phyloP scores from a whole-genome alignment of 371 early-diverging fungal genomes.

The Lichtheimia corymbifera region DNA sequence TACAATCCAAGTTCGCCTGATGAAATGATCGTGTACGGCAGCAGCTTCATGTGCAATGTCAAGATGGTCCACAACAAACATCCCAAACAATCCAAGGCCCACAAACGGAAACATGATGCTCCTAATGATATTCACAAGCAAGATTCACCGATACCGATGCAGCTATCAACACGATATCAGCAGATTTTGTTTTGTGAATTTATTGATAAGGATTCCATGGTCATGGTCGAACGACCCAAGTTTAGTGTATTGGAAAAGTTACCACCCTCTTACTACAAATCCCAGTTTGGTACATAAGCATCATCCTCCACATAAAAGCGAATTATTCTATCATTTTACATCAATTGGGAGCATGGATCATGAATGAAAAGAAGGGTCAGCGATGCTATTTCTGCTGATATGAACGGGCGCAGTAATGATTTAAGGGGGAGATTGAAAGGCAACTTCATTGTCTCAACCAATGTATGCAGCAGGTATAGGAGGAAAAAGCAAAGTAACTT shows the following conservation, averaged over 20 bases:
- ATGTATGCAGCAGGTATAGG: too few species aligned
- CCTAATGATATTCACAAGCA: slow-evolving; percentile 27
- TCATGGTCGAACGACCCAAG: slow-evolving; percentile 85
- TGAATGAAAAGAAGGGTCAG: too few species aligned
- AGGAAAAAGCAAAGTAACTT: too few species aligned
- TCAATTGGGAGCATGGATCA: neutral
- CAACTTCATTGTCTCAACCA: too few species aligned
- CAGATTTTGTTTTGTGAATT: slow-evolving; percentile 78
- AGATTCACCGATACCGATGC: slow-evolving; percentile 56
- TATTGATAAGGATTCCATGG: slow-evolving; percentile 69
- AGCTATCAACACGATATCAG: slow-evolving; percentile 75
- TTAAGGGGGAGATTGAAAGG: too few species aligned
- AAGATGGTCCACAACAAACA: slow-evolving; percentile 61
- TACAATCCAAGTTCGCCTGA: slow-evolving; percentile 67
- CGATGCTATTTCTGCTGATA: too few species aligned
- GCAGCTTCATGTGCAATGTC: slow-evolving; percentile 70
- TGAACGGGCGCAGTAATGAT: too few species aligned
- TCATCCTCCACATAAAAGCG: neutral
- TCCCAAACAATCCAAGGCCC: slow-evolving; percentile 35
- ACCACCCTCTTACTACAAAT: slow-evolving; percentile 82
- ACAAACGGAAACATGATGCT: slow-evolving; percentile 34
- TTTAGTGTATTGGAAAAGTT: slow-evolving; percentile 75
- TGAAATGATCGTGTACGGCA: slow-evolving; percentile 71
- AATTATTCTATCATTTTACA: neutral
- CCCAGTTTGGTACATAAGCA: slow-evolving; percentile 72